These are phyloP conservation scores for Schizosaccharomyces cryophilus DNA, from an alignment of 805 yeast genomes.

Conservation along the genomic window DNA sequence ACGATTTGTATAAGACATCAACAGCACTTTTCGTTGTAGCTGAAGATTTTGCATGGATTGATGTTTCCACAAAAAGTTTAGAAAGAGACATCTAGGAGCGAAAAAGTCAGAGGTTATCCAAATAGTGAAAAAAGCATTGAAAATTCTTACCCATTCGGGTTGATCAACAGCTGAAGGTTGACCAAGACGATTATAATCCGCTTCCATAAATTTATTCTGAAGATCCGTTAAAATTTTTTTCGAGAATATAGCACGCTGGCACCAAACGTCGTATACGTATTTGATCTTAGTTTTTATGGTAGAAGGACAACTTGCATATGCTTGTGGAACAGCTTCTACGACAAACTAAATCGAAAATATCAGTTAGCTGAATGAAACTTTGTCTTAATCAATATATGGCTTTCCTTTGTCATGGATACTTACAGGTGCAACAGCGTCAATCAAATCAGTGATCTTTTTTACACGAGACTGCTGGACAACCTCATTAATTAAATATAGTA, in stretches of 20 bases:
- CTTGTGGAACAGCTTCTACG: conserved; percentile 16
- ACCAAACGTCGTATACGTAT: conserved; percentile 43
- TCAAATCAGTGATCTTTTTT: conserved; percentile 32
- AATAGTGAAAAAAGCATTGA: too few relatives aligned
- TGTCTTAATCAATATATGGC: too few relatives aligned
- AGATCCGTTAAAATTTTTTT: conserved; percentile 5
- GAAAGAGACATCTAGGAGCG: background rate
- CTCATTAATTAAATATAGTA: conserved; percentile 55
- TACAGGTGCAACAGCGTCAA: conserved; percentile 29
- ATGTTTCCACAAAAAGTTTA: background rate
- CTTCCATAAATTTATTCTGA: background rate
- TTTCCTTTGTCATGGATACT: background rate
- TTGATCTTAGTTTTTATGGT: conserved; percentile 28
- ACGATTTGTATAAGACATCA: background rate
- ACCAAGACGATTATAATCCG: background rate
- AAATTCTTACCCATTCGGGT: background rate
- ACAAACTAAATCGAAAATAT: conserved; percentile 9
- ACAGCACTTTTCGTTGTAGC: background rate
- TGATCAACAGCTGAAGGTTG: background rate
- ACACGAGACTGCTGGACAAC: conserved; percentile 57
- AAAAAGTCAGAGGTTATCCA: too few relatives aligned
- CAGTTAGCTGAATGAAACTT: background rate
- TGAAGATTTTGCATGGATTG: background rate
- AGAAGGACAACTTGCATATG: conserved; percentile 16
- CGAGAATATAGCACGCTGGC: conserved; percentile 29